These are phyloP conservation scores for Botryosphaeria dothidea DNA, from an alignment of 2,329 filamentous ascomycete genomes.

Conservation along the genomic window DNA sequence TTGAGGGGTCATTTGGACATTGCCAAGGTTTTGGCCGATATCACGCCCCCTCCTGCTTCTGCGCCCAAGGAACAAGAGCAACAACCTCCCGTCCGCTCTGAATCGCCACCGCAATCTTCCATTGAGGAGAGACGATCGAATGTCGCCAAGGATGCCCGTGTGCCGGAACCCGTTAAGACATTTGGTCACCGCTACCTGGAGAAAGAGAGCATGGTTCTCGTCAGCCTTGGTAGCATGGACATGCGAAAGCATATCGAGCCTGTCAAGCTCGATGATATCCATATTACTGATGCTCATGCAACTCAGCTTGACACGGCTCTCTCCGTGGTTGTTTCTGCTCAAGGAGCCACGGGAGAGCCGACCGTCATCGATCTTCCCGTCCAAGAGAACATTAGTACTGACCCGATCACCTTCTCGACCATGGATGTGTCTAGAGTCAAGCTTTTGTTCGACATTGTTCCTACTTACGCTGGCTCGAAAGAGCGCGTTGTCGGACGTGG, in stretches of 20 bases:
- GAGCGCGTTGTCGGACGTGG: conserved; percentile 86
- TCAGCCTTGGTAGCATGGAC: conserved; percentile 94
- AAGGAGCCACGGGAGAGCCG: conserved; percentile 80
- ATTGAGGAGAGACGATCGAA: conserved; percentile 49
- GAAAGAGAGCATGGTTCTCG: conserved; percentile 83
- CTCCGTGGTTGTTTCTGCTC: conserved; percentile 86
- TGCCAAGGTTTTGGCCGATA: conserved; percentile 65
- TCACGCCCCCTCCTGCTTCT: conserved; percentile 45
- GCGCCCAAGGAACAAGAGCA: conserved; percentile 25
- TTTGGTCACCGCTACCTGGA: conserved; percentile 96
- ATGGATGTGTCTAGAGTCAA: conserved; percentile 78
- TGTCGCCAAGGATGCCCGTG: conserved; percentile 46
- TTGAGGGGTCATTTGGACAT: conserved; percentile 85
- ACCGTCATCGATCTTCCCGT: conserved; percentile 90
- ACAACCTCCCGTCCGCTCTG: conserved; percentile 30
- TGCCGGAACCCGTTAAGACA: conserved; percentile 81
- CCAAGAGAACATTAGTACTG: conserved; percentile 89
- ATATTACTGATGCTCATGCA: conserved; percentile 81
- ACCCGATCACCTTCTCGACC: conserved; percentile 88
- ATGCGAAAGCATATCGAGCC: conserved; percentile 78
- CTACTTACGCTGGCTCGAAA: conserved; percentile 81
- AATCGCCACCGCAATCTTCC: conserved; percentile 57
- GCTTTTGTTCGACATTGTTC: conserved; percentile 90
- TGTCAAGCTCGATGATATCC: conserved; percentile 85
- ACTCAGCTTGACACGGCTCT: conserved; percentile 94